Conservation (phyloP, 1,284 basidiomycete species). For the Abortiporus biennis region DNA sequence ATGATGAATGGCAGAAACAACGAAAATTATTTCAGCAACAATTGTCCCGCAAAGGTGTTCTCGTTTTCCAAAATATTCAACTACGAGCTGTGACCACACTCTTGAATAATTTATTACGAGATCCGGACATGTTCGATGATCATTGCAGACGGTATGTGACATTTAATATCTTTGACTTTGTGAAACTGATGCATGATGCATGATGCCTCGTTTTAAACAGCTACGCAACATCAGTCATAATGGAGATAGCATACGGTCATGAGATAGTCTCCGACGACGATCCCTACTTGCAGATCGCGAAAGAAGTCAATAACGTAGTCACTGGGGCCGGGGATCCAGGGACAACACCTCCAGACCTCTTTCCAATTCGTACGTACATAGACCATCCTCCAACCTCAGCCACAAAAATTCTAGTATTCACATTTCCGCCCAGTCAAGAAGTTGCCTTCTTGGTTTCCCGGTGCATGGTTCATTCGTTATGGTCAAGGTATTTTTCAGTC, state of each 20-base stretch:
- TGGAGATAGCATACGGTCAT: slow-evolving; percentile 5
- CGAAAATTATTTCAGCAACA: background rate
- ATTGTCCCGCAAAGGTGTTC: background rate
- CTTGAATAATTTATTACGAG: background rate
- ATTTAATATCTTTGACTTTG: background rate
- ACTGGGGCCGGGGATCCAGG: background rate
- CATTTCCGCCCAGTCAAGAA: slow-evolving; percentile 10
- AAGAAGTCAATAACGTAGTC: background rate
- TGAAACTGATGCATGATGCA: background rate
- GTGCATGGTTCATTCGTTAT: slow-evolving; percentile 15
- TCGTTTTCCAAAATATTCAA: background rate
- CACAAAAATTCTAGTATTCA: background rate
- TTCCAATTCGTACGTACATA: slow-evolving; percentile 16
- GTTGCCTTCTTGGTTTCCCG: slow-evolving; percentile 24
- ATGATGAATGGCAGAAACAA: background rate
- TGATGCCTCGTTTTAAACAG: background rate
- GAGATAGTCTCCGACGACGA: slow-evolving; percentile 1
- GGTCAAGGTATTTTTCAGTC: no score
- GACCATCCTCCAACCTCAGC: background rate
- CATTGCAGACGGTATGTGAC: background rate
- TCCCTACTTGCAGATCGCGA: background rate
- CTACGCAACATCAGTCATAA: background rate
- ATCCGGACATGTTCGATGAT: background rate
- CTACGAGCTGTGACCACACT: background rate
- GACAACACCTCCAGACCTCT: slow-evolving; percentile 10